Evolutionary conservation across 2,329 filamentous ascomycete species (phyloP).

Genomic region (Pleochaeta shiraiana): DNA sequence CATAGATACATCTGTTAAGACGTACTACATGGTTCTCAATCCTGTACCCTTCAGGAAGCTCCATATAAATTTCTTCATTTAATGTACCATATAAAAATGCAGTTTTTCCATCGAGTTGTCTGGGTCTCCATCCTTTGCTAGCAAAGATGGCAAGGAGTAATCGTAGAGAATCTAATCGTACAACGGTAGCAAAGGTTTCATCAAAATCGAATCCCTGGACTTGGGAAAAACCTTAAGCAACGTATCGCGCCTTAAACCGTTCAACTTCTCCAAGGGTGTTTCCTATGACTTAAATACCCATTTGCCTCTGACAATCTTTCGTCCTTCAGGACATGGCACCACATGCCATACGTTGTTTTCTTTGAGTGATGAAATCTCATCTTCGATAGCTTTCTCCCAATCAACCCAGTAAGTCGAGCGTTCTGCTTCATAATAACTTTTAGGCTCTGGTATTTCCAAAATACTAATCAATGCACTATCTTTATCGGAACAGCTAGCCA

Average conservation of each 20-base stretch:
- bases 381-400: slow-evolving; percentile 1
- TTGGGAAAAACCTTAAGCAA: background rate
- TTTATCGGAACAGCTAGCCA: too few relatives aligned
- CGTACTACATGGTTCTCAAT: background rate
- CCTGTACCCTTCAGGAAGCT: slow-evolving; percentile 2
- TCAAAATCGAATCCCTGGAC: background rate
- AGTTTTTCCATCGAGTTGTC: slow-evolving; percentile 1
- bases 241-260: background rate
- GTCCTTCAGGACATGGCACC: background rate
- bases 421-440: background rate
- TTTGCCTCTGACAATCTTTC: background rate
- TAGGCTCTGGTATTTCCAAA: background rate
- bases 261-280: background rate
- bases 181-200: background rate
- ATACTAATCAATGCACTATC: background rate
- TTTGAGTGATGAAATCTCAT: background rate
- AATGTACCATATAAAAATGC: background rate
- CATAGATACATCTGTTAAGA: background rate
- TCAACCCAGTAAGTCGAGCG: background rate
- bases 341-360: background rate
- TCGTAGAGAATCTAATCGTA: background rate
- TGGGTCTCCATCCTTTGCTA: background rate
- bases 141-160: background rate
- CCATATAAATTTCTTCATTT: slow-evolving; percentile 2
- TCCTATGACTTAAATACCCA: background rate